These are phyloP conservation scores for Phalaenopsis equestris DNA, from an alignment of 106 monocot species.

Conservation along the genomic window DNA sequence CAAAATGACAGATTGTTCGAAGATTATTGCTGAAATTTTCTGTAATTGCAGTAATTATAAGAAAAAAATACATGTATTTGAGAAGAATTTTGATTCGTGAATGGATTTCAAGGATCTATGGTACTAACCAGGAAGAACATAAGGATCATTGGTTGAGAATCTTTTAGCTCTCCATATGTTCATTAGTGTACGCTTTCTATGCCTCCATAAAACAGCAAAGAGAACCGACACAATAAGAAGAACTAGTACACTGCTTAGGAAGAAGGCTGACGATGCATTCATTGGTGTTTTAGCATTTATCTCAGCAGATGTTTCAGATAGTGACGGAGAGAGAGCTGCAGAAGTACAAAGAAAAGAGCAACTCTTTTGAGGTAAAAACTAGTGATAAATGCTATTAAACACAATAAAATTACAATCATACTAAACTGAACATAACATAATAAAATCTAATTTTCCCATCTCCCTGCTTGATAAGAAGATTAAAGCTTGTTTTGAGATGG, in stretches of 20 bases:
- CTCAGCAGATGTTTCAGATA: neutral
- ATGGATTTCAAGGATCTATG: neutral
- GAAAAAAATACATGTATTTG: neutral
- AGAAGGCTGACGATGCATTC: conserved; percentile 12
- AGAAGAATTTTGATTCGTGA: neutral
- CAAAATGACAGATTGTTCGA: conserved; percentile 28
- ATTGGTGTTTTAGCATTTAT: conserved; percentile 1
- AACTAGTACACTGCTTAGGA: conserved; percentile 17
- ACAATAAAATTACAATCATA: neutral
- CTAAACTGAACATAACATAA: neutral
- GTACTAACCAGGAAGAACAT: neutral
- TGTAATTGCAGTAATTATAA: conserved; percentile 8
- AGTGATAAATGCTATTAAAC: neutral
- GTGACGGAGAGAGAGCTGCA: neutral
- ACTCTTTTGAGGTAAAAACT: neutral
- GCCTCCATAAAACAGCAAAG: conserved; percentile 26
- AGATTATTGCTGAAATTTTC: conserved; percentile 28
- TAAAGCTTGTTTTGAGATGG: neutral
- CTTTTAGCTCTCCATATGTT: conserved; percentile 9
- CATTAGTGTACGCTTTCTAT: conserved; percentile 12
- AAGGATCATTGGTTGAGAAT: conserved; percentile 3
- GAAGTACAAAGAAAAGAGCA: neutral
- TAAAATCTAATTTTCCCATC: neutral
- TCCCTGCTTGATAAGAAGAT: neutral
- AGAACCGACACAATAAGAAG: conserved; percentile 14